phyloP scores from a whole-genome alignment of 164 flowering plant species.

The Warburgia ugandensis region DNA sequence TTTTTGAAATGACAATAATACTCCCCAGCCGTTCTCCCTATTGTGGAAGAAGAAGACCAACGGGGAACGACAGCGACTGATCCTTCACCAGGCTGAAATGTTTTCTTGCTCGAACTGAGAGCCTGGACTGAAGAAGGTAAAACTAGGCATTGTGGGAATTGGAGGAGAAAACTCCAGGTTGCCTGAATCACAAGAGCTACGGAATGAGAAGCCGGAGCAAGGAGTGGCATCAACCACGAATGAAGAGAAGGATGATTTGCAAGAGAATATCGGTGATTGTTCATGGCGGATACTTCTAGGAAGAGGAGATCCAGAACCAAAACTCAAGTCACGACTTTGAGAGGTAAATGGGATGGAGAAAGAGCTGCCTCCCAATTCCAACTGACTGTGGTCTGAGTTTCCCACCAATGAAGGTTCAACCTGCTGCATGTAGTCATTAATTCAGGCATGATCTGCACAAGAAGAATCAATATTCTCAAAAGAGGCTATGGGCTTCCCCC shows the following conservation, averaged over 20 bases:
- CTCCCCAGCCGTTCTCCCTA: no score
- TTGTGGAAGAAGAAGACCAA: no score
- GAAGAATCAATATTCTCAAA: not conserved
- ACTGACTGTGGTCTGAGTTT: conserved; percentile 4
- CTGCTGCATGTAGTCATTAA: conserved; percentile 20
- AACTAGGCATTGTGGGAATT: conserved; percentile 63
- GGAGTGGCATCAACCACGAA: conserved; percentile 32
- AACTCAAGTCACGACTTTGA: conserved; percentile 50
- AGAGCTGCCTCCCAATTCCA: conserved; percentile 22
- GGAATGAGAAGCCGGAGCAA: conserved; percentile 54
- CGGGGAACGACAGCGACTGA: no score
- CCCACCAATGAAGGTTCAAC: conserved; percentile 11
- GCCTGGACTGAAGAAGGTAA: conserved; percentile 54
- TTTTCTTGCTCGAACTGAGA: conserved; percentile 24
- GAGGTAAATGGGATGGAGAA: conserved; percentile 30
- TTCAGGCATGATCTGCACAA: conserved; percentile 60
- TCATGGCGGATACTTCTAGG: conserved; percentile 19
- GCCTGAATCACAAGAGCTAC: conserved; percentile 29
- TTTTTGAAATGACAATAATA: no score
- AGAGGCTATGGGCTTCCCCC: no score
- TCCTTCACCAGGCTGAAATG: conserved; percentile 12
- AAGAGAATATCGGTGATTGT: conserved; percentile 47
- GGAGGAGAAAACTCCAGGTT: conserved; percentile 39
- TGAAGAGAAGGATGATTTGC: conserved; percentile 78
- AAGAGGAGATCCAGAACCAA: conserved; percentile 34